Base-by-base conservation (phyloP, 2,329 filamentous ascomycete genomes). In the Aspergillus hiratsukae region DNA sequence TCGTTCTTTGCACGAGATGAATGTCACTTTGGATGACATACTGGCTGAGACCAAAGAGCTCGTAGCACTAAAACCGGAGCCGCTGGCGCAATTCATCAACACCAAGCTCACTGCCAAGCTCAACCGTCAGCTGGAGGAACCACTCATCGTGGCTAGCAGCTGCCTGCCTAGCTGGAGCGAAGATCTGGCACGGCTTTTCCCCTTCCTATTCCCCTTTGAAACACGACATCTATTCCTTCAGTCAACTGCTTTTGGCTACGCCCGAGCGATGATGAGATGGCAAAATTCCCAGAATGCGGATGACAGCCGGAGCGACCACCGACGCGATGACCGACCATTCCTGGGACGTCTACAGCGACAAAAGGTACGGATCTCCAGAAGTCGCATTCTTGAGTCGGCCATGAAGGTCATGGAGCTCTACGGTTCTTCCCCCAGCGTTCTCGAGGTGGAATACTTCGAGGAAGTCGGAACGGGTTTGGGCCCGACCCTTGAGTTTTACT, bases 361-460 rank as follows among this genome's bases (percentile, higher is more conserved):
- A 69, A 99, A 99, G 74, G 93, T 99, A n/a, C 88, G 94, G 48
- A 97, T 99, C 58, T 96, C 93, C 4, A 86, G 94, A 46, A 86
- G 85, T n/a, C 91, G 95, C 66, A 97, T 99, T 48, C 81, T 99
- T 7, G 94, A 99, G 71, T 97, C 94, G 14, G 94, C 94, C 0
- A 81, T 97, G 72, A 99, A 99, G 75, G 94, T 99, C 29, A 97
- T 99, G 93, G 93, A 99, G 66, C 83, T 97, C 2, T 99, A 99
- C 67, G 94, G 94, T 0, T 90, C 90, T n/a, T 96, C 93, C 1
- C 90, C 96, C 57, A 97, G 93, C 71, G 90, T 97, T 28, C 78
- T 99, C 0, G 94, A 99, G 69, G 93, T 99, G 1, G 95, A 99
- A 69, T 99, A 99, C 69, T 99, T 99, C 64, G 94, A 97, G 67